Conservation (phyloP, 2,329 filamentous ascomycete species). For the Dothidotthia symphoricarpi region DNA sequence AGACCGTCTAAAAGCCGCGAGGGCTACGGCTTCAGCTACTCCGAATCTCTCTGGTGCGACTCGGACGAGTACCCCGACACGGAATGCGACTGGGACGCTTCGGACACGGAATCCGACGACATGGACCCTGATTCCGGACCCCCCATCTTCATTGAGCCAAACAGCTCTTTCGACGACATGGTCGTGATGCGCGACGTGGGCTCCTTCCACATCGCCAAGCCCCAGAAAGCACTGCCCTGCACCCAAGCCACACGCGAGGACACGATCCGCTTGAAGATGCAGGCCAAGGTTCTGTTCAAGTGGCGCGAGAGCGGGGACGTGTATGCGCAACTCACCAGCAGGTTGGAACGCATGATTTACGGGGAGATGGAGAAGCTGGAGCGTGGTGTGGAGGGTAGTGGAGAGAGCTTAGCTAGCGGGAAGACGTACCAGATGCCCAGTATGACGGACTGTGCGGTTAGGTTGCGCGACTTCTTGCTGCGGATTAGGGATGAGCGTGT, state of each 20-base stretch:
- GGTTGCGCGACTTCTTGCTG: constrained; percentile 19
- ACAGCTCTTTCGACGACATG: constrained; percentile 22
- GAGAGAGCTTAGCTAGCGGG: too few relatives aligned
- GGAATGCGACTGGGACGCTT: constrained; percentile 14
- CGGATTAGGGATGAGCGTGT: constrained; percentile 16
- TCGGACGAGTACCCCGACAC: constrained; percentile 27
- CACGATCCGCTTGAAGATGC: constrained; percentile 15
- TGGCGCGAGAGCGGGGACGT: constrained; percentile 21
- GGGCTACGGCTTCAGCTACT: constrained; percentile 28
- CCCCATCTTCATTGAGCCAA: constrained; percentile 4
- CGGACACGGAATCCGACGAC: constrained; percentile 4
- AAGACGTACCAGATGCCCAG: background rate
- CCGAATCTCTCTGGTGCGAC: constrained; percentile 20
- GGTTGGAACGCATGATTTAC: constrained; percentile 7
- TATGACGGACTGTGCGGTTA: constrained; percentile 11
- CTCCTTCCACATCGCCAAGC: constrained; percentile 19
- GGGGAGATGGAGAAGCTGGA: constrained; percentile 3
- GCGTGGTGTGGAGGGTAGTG: background rate
- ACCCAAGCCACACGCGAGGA: constrained; percentile 25
- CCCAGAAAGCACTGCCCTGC: constrained; percentile 18
- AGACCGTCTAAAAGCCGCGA: constrained; percentile 20
- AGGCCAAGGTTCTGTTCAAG: constrained; percentile 16
- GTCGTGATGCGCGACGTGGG: constrained; percentile 24
- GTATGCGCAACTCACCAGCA: constrained; percentile 11
- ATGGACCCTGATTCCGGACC: background rate